Percentiles rank a stretch among this genome's conserved stretches.
Evolutionary conservation across 352 stramenopile species (phyloP).

Genomic region (Phytopythium ostracodes): DNA sequence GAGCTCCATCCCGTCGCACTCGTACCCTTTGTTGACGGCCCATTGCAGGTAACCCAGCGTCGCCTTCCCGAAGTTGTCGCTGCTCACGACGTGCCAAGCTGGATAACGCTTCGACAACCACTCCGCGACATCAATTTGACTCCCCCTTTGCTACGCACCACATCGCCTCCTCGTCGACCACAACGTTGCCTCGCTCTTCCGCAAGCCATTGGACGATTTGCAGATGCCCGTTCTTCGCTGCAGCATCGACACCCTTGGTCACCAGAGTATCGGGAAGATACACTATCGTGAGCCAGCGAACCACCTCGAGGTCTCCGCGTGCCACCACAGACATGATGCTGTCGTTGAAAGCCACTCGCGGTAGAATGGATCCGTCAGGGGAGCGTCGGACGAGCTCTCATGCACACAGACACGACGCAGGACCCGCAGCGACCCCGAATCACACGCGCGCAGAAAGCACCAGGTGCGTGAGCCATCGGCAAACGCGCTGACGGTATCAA

Average conservation of each 20-base stretch:
- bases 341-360: slow-evolving; percentile 18
- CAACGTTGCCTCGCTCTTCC: slow-evolving; percentile 4
- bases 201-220: slow-evolving; percentile 22
- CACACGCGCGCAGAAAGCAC: neutral
- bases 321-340: slow-evolving; percentile 14
- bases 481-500: neutral
- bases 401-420: neutral
- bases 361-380: slow-evolving; percentile 18
- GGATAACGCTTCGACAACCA: neutral
- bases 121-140: neutral
- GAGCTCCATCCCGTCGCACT: neutral
- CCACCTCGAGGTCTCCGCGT: slow-evolving; percentile 15
- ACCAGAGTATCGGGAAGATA: slow-evolving; percentile 15
- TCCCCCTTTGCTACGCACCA: neutral
- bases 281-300: slow-evolving; percentile 20
- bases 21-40: neutral
- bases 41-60: neutral
- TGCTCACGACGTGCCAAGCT: neutral
- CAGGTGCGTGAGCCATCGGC: neutral
- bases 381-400: neutral
- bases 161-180: neutral
- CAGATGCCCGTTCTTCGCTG: slow-evolving; percentile 20
- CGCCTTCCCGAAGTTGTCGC: neutral
- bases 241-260: slow-evolving; percentile 17
- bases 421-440: neutral